These are phyloP conservation scores for Malus hybrid DNA, from an alignment of 331 rosid species.

Conservation along the genomic window DNA sequence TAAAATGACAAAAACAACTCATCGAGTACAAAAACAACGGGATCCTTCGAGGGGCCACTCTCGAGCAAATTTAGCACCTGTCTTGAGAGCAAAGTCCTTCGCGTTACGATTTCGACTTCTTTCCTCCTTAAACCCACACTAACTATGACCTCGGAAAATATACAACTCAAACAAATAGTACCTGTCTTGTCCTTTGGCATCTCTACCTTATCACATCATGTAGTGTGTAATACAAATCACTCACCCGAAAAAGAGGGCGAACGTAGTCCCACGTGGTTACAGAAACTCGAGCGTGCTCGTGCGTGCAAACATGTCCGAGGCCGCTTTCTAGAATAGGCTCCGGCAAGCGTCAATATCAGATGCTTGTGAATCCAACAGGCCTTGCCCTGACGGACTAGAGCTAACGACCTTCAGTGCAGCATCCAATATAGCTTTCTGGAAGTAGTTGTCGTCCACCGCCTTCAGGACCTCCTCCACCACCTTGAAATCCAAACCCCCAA, in stretches of 20 bases:
- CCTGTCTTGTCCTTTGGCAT: constrained; percentile 43
- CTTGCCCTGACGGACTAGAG: constrained; percentile 51
- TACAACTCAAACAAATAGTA: constrained; percentile 50
- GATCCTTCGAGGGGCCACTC: constrained; percentile 22
- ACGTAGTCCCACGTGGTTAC: constrained; percentile 33
- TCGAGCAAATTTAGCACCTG: constrained; percentile 11
- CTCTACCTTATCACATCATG: constrained; percentile 47
- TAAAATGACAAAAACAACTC: constrained; percentile 3
- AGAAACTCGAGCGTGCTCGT: constrained; percentile 19
- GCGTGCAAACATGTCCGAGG: constrained; percentile 4
- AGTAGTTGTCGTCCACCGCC: constrained; percentile 55
- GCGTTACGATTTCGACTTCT: constrained; percentile 45
- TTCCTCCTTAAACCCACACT: constrained; percentile 59
- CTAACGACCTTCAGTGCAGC: constrained; percentile 31
- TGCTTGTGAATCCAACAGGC: constrained; percentile 61
- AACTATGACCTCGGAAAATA: constrained; percentile 58
- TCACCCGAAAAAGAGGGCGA: constrained; percentile 27
- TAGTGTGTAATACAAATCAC: constrained; percentile 38
- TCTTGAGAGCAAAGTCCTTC: constrained; percentile 37
- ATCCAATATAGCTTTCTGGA: constrained; percentile 48
- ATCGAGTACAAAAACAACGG: constrained; percentile 25
- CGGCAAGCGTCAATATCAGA: constrained; percentile 75
- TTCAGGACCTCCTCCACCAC: constrained; percentile 55
- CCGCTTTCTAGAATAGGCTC: constrained; percentile 32
- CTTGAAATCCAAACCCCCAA: constrained; percentile 63